Evolutionary conservation across 768 basidiomycete species (phyloP).

Genomic region (Lactarius hengduanensis): DNA sequence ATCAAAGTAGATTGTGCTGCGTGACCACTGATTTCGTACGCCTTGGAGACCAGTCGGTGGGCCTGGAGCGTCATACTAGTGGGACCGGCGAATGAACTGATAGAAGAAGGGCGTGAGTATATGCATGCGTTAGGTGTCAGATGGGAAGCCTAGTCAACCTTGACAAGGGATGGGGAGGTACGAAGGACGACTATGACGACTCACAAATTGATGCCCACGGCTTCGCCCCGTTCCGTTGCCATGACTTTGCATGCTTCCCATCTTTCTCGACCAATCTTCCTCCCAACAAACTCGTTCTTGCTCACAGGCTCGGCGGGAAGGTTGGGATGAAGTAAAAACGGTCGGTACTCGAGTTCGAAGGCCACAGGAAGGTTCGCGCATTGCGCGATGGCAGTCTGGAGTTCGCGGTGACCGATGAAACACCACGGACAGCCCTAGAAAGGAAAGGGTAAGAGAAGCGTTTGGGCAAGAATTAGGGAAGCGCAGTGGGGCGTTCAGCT

Average conservation of each 20-base stretch:
- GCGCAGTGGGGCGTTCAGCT: slow-evolving; percentile 2
- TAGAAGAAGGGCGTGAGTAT: neutral
- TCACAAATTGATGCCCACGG: slow-evolving; percentile 46
- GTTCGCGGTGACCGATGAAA: slow-evolving; percentile 43
- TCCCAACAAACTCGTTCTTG: slow-evolving; percentile 34
- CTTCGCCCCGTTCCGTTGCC: slow-evolving; percentile 38
- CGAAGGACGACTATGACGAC: slow-evolving; percentile 30
- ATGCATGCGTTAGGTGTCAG: neutral
- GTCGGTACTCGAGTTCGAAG: slow-evolving; percentile 47
- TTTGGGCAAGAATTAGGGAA: neutral
- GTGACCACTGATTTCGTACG: slow-evolving; percentile 61
- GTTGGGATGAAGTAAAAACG: slow-evolving; percentile 45
- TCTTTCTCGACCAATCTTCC: slow-evolving; percentile 43
- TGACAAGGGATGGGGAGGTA: neutral
- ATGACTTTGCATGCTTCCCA: slow-evolving; percentile 35
- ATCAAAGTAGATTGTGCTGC: slow-evolving; percentile 56
- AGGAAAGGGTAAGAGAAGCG: slow-evolving; percentile 20
- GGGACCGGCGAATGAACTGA: slow-evolving; percentile 56
- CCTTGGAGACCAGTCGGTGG: slow-evolving; percentile 71
- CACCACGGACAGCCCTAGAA: slow-evolving; percentile 43
- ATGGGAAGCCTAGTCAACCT: no score
- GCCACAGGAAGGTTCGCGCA: slow-evolving; percentile 34
- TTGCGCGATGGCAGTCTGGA: slow-evolving; percentile 40
- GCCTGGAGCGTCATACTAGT: slow-evolving; percentile 66
- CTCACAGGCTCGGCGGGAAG: slow-evolving; percentile 35